Evolutionary conservation across 2,329 filamentous ascomycete species (phyloP).

Genomic region (Cladosporium halotolerans): DNA sequence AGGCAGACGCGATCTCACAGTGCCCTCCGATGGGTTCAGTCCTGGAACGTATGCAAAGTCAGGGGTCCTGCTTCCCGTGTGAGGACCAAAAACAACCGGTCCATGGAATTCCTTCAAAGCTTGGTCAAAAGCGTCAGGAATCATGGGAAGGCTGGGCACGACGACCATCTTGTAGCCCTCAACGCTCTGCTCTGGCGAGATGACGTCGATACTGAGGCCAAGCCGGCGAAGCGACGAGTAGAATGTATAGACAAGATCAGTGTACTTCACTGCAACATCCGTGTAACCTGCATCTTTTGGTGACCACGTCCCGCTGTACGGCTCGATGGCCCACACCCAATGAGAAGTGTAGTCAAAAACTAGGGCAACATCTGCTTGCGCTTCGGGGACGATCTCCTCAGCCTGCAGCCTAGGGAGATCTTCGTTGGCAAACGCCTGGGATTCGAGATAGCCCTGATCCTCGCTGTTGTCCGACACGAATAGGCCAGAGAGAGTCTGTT

Average conservation of each 20-base stretch:
- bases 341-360: slow-evolving; percentile 19
- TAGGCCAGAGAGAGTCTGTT: slow-evolving; percentile 20
- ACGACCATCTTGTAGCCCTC: slow-evolving; percentile 19
- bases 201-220: slow-evolving; percentile 19
- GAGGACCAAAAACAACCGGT: slow-evolving; percentile 17
- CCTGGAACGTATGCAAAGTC: slow-evolving; percentile 19
- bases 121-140: slow-evolving; percentile 15
- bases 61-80: slow-evolving; percentile 16
- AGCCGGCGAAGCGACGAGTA: slow-evolving; percentile 20
- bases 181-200: slow-evolving; percentile 17
- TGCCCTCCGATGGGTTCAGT: slow-evolving; percentile 16
- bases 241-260: slow-evolving; percentile 18
- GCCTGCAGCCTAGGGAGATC: slow-evolving; percentile 14
- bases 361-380: slow-evolving; percentile 17
- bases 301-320: slow-evolving; percentile 19
- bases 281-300: slow-evolving; percentile 18
- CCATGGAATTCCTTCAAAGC: slow-evolving; percentile 14
- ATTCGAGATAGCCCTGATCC: slow-evolving; percentile 18
- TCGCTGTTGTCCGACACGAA: slow-evolving; percentile 17
- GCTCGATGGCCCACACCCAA: slow-evolving; percentile 22
- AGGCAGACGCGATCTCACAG: slow-evolving; percentile 13
- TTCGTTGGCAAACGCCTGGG: slow-evolving; percentile 14
- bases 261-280: slow-evolving; percentile 14
- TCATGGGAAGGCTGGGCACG: slow-evolving; percentile 20
- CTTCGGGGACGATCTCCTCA: neutral